A percentile compares a stretch with the other conserved stretches of the same genome.
phyloP scores from a whole-genome alignment of 2,329 filamentous ascomycete genomes.

The Chaetothyriales sp. region DNA sequence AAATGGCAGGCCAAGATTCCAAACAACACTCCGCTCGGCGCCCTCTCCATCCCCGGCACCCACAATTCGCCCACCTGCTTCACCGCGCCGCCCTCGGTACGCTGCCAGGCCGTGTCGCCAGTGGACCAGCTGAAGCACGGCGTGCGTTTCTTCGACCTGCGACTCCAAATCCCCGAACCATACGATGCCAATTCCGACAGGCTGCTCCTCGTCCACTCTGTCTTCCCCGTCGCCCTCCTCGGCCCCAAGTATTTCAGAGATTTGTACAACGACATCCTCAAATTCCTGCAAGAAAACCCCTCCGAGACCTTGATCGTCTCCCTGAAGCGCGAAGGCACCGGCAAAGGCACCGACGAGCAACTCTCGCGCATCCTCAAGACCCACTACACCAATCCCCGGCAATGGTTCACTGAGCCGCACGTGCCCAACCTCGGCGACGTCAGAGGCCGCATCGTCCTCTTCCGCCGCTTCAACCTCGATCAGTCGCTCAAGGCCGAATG shows the following conservation, averaged over 20 bases:
- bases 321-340: slow-evolving; percentile 81
- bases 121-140: slow-evolving; percentile 73
- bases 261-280: slow-evolving; percentile 56
- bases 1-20: slow-evolving; percentile 70
- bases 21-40: slow-evolving; percentile 58
- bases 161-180: slow-evolving; percentile 54
- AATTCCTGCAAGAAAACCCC: slow-evolving; percentile 64
- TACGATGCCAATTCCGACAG: slow-evolving; percentile 47
- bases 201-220: slow-evolving; percentile 74
- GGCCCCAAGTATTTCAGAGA: slow-evolving; percentile 66
- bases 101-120: slow-evolving; percentile 73
- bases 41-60: slow-evolving; percentile 82
- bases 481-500: slow-evolving; percentile 31
- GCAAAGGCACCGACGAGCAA: slow-evolving; percentile 64
- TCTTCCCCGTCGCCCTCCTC: slow-evolving; percentile 74
- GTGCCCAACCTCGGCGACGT: slow-evolving; percentile 67
- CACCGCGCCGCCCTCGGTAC: slow-evolving; percentile 75
- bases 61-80: slow-evolving; percentile 87
- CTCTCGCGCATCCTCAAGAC: slow-evolving; percentile 59
- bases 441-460: slow-evolving; percentile 68
- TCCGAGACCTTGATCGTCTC: slow-evolving; percentile 74
- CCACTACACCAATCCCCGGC: slow-evolving; percentile 50
- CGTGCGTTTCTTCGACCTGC: slow-evolving; percentile 85
- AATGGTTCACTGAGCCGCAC: slow-evolving; percentile 66
- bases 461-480: slow-evolving; percentile 64